Base-by-base conservation (phyloP, 2,329 filamentous ascomycete species). In the Fusarium phyllophilum region DNA sequence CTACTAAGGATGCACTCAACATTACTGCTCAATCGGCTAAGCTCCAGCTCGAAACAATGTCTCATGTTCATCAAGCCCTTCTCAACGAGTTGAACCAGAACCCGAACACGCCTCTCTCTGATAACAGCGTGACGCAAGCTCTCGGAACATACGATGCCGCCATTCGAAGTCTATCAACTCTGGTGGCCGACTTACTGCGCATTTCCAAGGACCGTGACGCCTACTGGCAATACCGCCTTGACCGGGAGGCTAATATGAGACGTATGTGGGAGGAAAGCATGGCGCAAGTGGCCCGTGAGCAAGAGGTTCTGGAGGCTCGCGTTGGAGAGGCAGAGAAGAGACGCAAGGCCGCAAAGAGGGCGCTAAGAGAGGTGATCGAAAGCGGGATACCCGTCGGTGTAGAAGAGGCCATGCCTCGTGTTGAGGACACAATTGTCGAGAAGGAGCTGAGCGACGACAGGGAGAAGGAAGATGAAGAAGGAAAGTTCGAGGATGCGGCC, bases 241-340 rank as follows among this genome's bases (percentile, higher is more conserved):
- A 97, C 76, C 92, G 95, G 61, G 96, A 99, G 84, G 92, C 92
- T 48, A 94, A 97, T 80, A 92, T 98, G 84, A 91, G 96, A 42
- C 92, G 94, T 68, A 94, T 99, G 90, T 99, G 96, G 96, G 96
- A 99, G 83, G 96, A 99, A 79, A 98, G 95, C 83, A 98, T 99
- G 96, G 95, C 96, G 15, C 92, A 95, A 78, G 93, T 99, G n/a
- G 96, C 95, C 24, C 91, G 91, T 63, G 96, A 99, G 81, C 96
- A 99, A 78, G 96, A 98, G 82, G 90, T 95, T 58, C 88, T 99
- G 3, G 94, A 98, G 80, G 94, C 90, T 41, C 92, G 92, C 66
- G 93, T 98, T 69, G 94, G 94, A 49, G 94, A 97, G 82, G 94
- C 95, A 4, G 96, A 98, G 81, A 89, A 93, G 79, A 98, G 97